Evolutionary conservation across 768 basidiomycete genomes (phyloP), one percentile per base, ranked within the genome.

Genomic region (Inosperma sp.): DNA sequence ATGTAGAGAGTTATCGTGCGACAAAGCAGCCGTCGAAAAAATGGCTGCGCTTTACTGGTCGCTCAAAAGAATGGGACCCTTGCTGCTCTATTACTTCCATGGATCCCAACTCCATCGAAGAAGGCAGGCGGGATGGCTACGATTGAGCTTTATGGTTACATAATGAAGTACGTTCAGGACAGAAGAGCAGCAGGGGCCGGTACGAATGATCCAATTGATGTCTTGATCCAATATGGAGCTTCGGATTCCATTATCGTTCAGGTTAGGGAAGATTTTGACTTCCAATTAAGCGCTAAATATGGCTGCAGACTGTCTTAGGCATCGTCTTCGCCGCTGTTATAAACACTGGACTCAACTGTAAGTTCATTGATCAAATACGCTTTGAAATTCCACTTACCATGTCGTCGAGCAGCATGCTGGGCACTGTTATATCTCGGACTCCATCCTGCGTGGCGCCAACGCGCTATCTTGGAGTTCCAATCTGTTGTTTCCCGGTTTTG

Each of bases 341-440:
- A n/a, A n/a, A n/a, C n/a, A n/a, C n/a, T n/a, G n/a, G n/a, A n/a
- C n/a, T n/a, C n/a, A n/a, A n/a, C n/a, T n/a, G n/a, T n/a, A n/a
- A n/a, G n/a, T n/a, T n/a, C n/a, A n/a, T n/a, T n/a, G n/a, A n/a
- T n/a, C n/a, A n/a, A n/a, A n/a, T n/a, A n/a, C n/a, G n/a, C n/a
- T n/a, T n/a, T n/a, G n/a, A n/a, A n/a, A n/a, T n/a, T n/a, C n/a
- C n/a, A n/a, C n/a, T n/a, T n/a, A n/a, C n/a, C n/a, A n/a, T n/a
- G n/a, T n/a, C n/a, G n/a, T n/a, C n/a, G n/a, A n/a, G 72, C 16
- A 49, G 71, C 63, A 2, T 71, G 68, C 54, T 74, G 72, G 72
- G 61, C 60, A 2, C 55, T 72, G 7, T 36, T 76, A 7, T 66
- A 64, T 49, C 64, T 74, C 4, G 64, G 59, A 10, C 50, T 60